A percentile compares a stretch with the other conserved stretches of the same genome.
Conservation (phyloP, 139 green algal species). For the Coccomyxa sp. region DNA sequence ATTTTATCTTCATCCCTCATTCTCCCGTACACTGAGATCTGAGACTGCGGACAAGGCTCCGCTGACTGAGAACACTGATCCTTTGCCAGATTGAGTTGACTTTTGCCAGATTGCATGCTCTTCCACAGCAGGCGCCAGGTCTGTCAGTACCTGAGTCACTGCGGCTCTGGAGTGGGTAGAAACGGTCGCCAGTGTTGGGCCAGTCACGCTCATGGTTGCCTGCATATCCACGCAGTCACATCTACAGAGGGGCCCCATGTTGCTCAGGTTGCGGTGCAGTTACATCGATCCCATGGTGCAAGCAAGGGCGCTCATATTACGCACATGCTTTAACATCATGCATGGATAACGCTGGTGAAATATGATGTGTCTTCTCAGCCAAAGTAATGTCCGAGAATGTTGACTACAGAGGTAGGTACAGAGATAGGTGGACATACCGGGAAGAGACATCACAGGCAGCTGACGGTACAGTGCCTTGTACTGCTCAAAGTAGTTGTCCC, state of each 20-base stretch:
- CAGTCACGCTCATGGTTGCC: slow-evolving; percentile 87
- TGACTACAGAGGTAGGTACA: neutral
- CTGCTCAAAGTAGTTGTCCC: slow-evolving; percentile 5
- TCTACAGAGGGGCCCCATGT: too few species aligned
- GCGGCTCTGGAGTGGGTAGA: slow-evolving; percentile 16
- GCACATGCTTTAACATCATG: too few species aligned
- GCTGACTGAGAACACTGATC: neutral
- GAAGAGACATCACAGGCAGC: neutral
- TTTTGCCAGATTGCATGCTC: neutral
- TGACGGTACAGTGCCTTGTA: neutral
- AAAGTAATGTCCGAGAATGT: neutral
- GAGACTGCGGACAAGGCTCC: neutral
- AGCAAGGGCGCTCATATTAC: neutral
- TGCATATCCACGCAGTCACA: neutral
- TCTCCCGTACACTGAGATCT: neutral
- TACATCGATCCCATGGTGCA: neutral
- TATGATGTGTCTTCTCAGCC: too few species aligned
- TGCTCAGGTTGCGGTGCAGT: neutral
- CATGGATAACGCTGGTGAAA: too few species aligned
- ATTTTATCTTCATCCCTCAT: too few species aligned
- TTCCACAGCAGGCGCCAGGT: neutral
- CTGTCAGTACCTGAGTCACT: slow-evolving; percentile 14
- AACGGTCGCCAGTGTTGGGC: slow-evolving; percentile 45
- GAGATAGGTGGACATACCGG: neutral
- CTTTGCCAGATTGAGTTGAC: too few species aligned